Evolutionary conservation across 306 rosid genomes (phyloP), one percentile per base, ranked within the genome.

Genomic region (Cucurbita argyrosperma): DNA sequence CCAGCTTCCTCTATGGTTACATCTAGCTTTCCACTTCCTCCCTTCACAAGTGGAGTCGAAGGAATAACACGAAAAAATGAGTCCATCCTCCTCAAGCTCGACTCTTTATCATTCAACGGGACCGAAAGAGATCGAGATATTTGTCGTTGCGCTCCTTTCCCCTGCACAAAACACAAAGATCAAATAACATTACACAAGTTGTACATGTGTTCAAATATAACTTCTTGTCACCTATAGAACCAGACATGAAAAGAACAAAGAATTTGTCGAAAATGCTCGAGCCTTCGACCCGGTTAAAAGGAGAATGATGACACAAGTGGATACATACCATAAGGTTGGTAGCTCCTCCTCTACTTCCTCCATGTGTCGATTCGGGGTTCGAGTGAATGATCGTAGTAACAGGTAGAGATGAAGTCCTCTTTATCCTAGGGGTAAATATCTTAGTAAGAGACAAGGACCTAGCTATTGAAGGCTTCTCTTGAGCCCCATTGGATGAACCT

Each of bases 101-200:
- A 83, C 30, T 85, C 91, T 69, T 89, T 81, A 75, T 51, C 76
- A 75, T 83, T 80, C 49, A 89, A 83, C 8, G 99, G 99, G 67
- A 85, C 96, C 11, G 99, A 95, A 75, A 84, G 83, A 26, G 99
- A 84, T 54, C 97, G 99, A 79, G 91, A 81, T 79, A 95, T 95
- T 66, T 74, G 79, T 63, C 43, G 56, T 54, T 63, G 90, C 10
- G 66, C 77, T 70, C 81, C 90, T 75, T 79, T 81, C 78, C 65
- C 76, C 99, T 95, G 86, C 86, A 79, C 74, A 74, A 39, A 69
- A 70, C 58, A 49, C 26, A 26, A 50, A 70, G 3, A 47, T 21
- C 15, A 45, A 58, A 26, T 62, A 42, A 15, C 38, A 14, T 8
- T 60, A 16, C 54, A 5, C 54, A 50, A 50, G 8, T 50, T 50